Base-by-base conservation (phyloP, 495 filamentous ascomycete species). In the Bacidia rubella region DNA sequence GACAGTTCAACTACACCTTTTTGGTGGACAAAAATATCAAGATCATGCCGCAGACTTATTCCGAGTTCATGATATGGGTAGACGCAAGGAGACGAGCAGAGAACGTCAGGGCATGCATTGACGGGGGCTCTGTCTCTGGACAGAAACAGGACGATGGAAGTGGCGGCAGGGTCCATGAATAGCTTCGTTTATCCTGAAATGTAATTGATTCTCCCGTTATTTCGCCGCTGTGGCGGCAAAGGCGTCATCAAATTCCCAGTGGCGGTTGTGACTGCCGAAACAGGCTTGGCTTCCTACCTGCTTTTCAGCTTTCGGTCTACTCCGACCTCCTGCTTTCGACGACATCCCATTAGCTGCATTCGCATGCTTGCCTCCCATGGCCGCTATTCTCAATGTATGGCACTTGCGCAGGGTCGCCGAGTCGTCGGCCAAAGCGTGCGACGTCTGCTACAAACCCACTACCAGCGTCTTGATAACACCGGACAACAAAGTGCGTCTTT, bases 391-490 rank as follows among this genome's bases (percentile, higher is more conserved):
- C 21, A 98, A 98, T 62, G 67, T 83, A 23, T 98, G 88, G 68
- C 80, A 90, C 55, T 81, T 90, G 53, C 86, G 93, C 44, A 85
- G 78, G 54, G 92, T 98, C 45, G 89, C 92, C 21, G 87, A 95
- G 46, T 80, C 82, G 39, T 76, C 78, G 10, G 75, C 82, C 3
- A 95, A 87, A 65, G 72, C 87, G 42, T 98, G 92, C 66, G 78
- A 83, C 62, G 79, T 98, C 55, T 98, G 92, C 72, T 90, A 82
- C 73, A 95, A 92, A 65, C 83, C 85, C 3, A 87, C 83, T 44
- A 78, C 82, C 7, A 88, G 80, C 60, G 92, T 97, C 22, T 71
- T 98, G 53, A 83, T 95, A 55, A 95, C 88, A 1, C 75, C 86
- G 0, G 87, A 95, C 60, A 90, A 86, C 65, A 94, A 90, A 78